Base-by-base conservation (phyloP, 2,329 filamentous ascomycete species). In the Macroventuria anomochaeta region DNA sequence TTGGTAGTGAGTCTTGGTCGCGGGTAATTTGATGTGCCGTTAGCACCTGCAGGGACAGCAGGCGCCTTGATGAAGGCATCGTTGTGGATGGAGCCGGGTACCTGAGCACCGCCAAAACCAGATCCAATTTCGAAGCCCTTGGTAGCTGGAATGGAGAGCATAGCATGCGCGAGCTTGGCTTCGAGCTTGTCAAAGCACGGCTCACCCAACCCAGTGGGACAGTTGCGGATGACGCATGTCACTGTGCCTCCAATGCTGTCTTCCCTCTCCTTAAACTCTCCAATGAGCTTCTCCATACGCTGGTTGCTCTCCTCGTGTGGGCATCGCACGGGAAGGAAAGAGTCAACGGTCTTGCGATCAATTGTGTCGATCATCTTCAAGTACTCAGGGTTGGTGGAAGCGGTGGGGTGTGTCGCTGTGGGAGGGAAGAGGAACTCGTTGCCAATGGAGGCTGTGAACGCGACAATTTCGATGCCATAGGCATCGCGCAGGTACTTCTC, bases 71-170 rank as follows among this genome's bases (percentile, higher is more conserved):
- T 79, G 76, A 96, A 96, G 49, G 90, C 81, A 75, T 97, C 93
- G 74, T 97, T 97, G 83, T 97, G 93, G 48, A 83, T 83, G n/a
- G 89, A 95, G 18, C 95, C 93, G 2, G 89, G 88, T 32, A 97
- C 83, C 73, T 93, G 89, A 68, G 89, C 89, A 53, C 95, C 93
- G 43, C 83, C 87, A 75, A 97, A 97, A 11, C 95, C 95, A 46
- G 90, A 96, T 48, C 95, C 95, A 62, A 97, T 88, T 74, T 97
- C 93, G 71, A 97, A 97, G 48, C 89, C 93, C 79, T 97, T 99
- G 31, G 90, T 93, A 3, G 95, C 92, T 5, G 95, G 95, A 67
- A 97, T 96, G 72, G 87, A 91, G 59, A 97, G 84, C 90, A 99
- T 97, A 42, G 90, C 95, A 71, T 97, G 93, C 21, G 86, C 93